Evolutionary conservation across 2,329 filamentous ascomycete species (phyloP), one percentile per base, ranked within the genome.

Genomic region (Fusarium stilboides): DNA sequence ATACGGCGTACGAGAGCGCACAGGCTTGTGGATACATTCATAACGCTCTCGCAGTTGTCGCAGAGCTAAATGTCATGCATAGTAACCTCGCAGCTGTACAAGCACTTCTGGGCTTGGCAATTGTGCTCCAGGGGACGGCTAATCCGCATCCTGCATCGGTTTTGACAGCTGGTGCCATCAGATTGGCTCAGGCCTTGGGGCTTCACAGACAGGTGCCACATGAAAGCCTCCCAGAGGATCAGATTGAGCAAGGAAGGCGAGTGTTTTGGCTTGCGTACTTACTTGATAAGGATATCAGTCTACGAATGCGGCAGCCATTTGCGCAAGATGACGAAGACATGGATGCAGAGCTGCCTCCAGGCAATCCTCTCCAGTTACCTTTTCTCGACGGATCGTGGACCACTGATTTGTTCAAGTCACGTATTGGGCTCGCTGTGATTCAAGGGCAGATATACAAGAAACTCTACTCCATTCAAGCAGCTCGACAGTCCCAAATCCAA

Each of bases 271-370:
- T 67, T 15, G 60, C 61, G 14, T 75, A 71, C 42, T 37, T 65
- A 34, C 66, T 74, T 19, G 74, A 76, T 44, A 73, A 70, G 45
- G 71, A 76, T 26, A 64, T 76, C n/a, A 73, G 70, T 57, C 50
- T 74, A 5, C 70, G 67, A n/a, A 72, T 61, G 37, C 50, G 69
- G 9, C 65, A 59, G 24, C 72, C 74, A 6, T 74, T 70, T 45
- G 50, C 53, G 8, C 73, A 75, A 58, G 70, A 76, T 33, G 72
- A 74, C 22, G 73, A 75, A n/a, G 73, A 76, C 34, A 75, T 75
- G 65, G 71, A 76, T 52, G 72, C 69, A 12, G 67, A 67, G 31
- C 34, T 75, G 33, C 73, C 72, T 24, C n/a, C 63, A 10, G 53
- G 20, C 28, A 12, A 61, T 10, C 19, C 22, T 62, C 6, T 43